Conservation (phyloP, 306 rosid species). For the Begonia peltatifolia region DNA sequence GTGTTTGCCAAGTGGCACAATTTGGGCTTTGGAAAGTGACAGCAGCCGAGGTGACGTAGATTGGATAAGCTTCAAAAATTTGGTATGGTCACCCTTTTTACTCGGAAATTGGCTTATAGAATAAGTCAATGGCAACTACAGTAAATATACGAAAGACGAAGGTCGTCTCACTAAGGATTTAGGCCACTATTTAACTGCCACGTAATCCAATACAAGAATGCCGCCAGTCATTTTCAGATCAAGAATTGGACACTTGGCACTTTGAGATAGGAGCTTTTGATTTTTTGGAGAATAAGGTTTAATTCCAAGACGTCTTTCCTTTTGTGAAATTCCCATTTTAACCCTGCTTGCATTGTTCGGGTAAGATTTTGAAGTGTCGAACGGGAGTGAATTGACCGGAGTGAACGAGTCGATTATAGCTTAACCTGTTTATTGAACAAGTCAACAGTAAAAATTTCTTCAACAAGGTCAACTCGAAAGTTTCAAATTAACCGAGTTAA, state of each 20-base stretch:
- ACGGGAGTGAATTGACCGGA: too few species aligned
- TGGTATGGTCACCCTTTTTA: constrained; percentile 13
- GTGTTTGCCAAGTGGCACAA: constrained; percentile 14
- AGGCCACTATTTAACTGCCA: constrained; percentile 2
- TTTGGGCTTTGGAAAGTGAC: constrained; percentile 5
- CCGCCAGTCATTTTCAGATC: background rate
- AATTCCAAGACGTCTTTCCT: too few species aligned
- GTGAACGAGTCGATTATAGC: too few species aligned
- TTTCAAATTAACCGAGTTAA: too few species aligned
- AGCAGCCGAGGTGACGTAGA: constrained; percentile 9
- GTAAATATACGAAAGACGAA: too few species aligned
- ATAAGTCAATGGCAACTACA: constrained; percentile 1
- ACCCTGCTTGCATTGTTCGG: too few species aligned
- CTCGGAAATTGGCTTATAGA: constrained; percentile 11
- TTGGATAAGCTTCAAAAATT: background rate
- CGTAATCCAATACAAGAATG: constrained; percentile 1
- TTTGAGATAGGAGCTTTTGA: background rate
- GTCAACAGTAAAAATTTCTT: too few species aligned
- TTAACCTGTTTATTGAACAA: too few species aligned
- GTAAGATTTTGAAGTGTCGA: too few species aligned
- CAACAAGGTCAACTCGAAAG: too few species aligned
- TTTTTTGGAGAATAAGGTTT: background rate
- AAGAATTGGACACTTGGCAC: background rate
- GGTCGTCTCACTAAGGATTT: background rate
- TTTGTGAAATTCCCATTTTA: too few species aligned